A percentile compares a stretch with the other conserved stretches of the same genome.
phyloP scores from a whole-genome alignment of 352 stramenopile species.

The Thalassiosira livingstoniorum region DNA sequence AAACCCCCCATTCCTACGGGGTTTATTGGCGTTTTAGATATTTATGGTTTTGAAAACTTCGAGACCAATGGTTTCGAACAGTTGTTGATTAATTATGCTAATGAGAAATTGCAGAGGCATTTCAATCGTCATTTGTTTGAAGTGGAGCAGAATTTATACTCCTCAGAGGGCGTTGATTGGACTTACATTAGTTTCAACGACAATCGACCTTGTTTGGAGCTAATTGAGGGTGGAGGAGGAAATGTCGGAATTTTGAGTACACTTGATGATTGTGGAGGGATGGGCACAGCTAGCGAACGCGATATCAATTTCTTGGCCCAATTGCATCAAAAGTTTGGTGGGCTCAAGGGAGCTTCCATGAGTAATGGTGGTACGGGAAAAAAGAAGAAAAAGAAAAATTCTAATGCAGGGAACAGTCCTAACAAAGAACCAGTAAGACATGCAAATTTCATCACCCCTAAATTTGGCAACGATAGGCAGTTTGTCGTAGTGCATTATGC shows the following conservation, averaged over 20 bases:
- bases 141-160: slow-evolving; percentile 86
- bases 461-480: slow-evolving; percentile 81
- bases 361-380: slow-evolving; percentile 33
- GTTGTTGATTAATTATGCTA: slow-evolving; percentile 90
- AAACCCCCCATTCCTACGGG: slow-evolving; percentile 40
- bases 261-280: slow-evolving; percentile 83
- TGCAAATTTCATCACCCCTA: slow-evolving; percentile 84
- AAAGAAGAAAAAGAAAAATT: slow-evolving; percentile 61
- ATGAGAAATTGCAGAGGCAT: slow-evolving; percentile 88
- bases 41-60: slow-evolving; percentile 91
- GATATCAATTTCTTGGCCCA: slow-evolving; percentile 85
- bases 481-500: slow-evolving; percentile 98
- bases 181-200: slow-evolving; percentile 88
- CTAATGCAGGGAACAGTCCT: background rate
- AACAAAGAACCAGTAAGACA: slow-evolving; percentile 52
- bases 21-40: slow-evolving; percentile 90
- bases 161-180: slow-evolving; percentile 84
- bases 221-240: slow-evolving; percentile 81
- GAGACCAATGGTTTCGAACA: slow-evolving; percentile 90
- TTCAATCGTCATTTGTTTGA: slow-evolving; percentile 89
- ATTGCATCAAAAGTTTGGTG: slow-evolving; percentile 82
- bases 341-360: slow-evolving; percentile 15
- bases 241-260: slow-evolving; percentile 80
- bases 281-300: slow-evolving; percentile 81
- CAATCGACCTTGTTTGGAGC: slow-evolving; percentile 83